Percentiles rank a stretch among this genome's conserved stretches.
Evolutionary conservation across 495 filamentous ascomycete genomes (phyloP).

Genomic region (Aspergillus conjunctus): DNA sequence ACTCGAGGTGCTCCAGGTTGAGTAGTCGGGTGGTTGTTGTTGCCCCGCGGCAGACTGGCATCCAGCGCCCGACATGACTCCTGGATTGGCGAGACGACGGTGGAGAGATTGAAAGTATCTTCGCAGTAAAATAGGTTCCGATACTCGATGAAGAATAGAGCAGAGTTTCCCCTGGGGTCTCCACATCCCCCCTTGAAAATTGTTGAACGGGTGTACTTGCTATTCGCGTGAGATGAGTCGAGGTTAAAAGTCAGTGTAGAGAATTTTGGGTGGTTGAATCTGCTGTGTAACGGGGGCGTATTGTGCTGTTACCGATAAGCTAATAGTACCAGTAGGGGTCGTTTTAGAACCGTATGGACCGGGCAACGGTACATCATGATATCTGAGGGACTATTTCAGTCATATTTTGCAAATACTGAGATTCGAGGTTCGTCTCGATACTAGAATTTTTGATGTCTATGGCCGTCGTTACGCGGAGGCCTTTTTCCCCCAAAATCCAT

Average conservation of each 20-base stretch:
- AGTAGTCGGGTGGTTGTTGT: slow-evolving; percentile 43
- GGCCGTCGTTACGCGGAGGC: no score
- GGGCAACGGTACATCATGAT: no score
- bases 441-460: no score
- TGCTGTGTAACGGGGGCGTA: slow-evolving; percentile 10
- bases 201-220: neutral
- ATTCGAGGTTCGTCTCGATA: no score
- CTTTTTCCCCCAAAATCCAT: no score
- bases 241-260: neutral
- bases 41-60: slow-evolving; percentile 1
- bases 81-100: slow-evolving; percentile 2
- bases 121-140: slow-evolving; percentile 7
- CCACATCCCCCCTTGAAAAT: slow-evolving; percentile 25
- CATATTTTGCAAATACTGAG: no score
- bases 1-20: slow-evolving; percentile 64
- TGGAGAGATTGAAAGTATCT: slow-evolving; percentile 8
- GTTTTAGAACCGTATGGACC: neutral
- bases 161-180: slow-evolving; percentile 18
- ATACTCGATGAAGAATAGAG: slow-evolving; percentile 1
- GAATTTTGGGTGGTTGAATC: slow-evolving; percentile 10
- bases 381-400: no score
- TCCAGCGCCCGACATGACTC: slow-evolving; percentile 12
- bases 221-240: neutral
- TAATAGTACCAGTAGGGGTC: slow-evolving; percentile 13
- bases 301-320: slow-evolving; percentile 16